phyloP scores from a whole-genome alignment of 768 basidiomycete species.

The Leucosporidium scottii region DNA sequence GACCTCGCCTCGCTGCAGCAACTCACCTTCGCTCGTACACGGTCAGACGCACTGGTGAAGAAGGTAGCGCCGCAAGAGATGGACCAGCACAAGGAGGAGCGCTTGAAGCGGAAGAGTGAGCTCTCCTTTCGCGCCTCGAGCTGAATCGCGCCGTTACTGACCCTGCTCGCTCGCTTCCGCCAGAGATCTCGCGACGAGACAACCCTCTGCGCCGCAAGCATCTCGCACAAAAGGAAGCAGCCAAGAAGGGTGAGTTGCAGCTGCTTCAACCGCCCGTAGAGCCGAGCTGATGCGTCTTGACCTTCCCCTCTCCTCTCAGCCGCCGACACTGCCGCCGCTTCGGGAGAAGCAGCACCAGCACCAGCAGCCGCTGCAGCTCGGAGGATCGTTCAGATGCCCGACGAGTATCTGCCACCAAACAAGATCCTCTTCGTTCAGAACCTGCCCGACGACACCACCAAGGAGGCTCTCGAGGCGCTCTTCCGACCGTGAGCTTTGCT shows the following conservation, averaged over 20 bases:
- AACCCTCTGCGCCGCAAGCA: slow-evolving; percentile 85
- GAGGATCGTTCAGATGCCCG: slow-evolving; percentile 84
- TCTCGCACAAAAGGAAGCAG: slow-evolving; percentile 68
- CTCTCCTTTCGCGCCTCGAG: not conserved
- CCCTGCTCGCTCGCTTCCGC: slow-evolving; percentile 2
- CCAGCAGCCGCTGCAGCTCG: slow-evolving; percentile 27
- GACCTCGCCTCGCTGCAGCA: slow-evolving; percentile 53
- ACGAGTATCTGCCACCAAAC: slow-evolving; percentile 99
- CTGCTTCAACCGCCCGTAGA: slow-evolving; percentile 9
- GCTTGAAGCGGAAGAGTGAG: slow-evolving; percentile 81
- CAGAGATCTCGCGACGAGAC: slow-evolving; percentile 73
- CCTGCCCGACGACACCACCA: slow-evolving; percentile 82
- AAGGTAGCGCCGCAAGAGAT: slow-evolving; percentile 58
- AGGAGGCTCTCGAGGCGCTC: slow-evolving; percentile 79
- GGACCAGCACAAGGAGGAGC: slow-evolving; percentile 65
- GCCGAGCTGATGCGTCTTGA: not conserved
- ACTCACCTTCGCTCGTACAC: slow-evolving; percentile 84
- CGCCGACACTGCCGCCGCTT: slow-evolving; percentile 12
- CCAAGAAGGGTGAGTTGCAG: slow-evolving; percentile 60
- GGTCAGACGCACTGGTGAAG: slow-evolving; percentile 85
- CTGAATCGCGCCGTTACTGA: not conserved
- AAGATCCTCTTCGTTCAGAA: slow-evolving; percentile 98
- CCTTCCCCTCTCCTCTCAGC: slow-evolving; percentile 6
- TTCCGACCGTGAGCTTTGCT: slow-evolving; percentile 70
- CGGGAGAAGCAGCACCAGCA: slow-evolving; percentile 8